These are phyloP conservation scores for Lactifluus subvellereus DNA, from an alignment of 768 basidiomycete species.

Conservation along the genomic window DNA sequence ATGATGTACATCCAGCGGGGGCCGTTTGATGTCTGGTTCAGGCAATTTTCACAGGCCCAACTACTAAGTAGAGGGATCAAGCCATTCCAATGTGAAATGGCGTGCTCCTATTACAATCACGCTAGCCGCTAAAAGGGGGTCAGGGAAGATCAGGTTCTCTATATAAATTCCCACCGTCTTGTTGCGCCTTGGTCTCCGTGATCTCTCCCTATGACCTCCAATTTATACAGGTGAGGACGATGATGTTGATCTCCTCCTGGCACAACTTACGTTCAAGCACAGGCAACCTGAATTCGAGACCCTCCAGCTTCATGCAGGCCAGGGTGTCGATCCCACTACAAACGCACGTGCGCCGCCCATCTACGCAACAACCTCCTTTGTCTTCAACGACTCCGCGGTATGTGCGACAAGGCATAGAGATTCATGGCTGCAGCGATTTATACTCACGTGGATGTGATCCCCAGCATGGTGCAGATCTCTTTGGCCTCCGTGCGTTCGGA, in stretches of 20 bases:
- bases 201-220: neutral
- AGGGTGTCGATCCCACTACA: constrained; percentile 54
- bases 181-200: neutral
- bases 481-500: constrained; percentile 54
- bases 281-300: constrained; percentile 70
- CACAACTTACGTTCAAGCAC: neutral
- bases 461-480: constrained; percentile 69
- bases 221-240: constrained; percentile 3
- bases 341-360: constrained; percentile 76
- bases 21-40: neutral
- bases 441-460: too few relatives aligned
- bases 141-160: neutral
- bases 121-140: neutral
- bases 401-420: constrained; percentile 19
- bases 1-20: neutral
- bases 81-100: neutral
- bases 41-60: too few relatives aligned
- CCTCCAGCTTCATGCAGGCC: constrained; percentile 73
- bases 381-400: constrained; percentile 66
- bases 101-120: neutral
- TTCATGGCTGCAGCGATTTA: neutral
- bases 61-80: neutral
- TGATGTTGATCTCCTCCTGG: too few relatives aligned
- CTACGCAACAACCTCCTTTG: constrained; percentile 66
- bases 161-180: too few relatives aligned